These are phyloP conservation scores for Starmerella floris DNA, from an alignment of 805 yeast species.

Conservation along the genomic window DNA sequence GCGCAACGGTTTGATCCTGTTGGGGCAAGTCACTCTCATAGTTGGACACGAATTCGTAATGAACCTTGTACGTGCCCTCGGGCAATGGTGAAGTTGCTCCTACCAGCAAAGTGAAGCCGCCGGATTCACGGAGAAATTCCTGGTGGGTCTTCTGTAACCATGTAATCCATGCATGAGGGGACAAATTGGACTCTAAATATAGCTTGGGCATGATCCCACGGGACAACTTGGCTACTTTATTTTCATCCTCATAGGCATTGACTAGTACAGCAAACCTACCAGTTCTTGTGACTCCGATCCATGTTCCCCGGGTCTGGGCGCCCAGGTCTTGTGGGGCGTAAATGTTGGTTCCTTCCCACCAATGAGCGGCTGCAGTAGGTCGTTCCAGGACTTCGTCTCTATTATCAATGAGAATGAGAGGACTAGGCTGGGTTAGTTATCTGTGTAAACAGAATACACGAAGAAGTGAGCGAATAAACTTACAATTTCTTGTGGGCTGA, in stretches of 20 bases:
- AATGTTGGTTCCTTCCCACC: slow-evolving; percentile 34
- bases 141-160: slow-evolving; percentile 19
- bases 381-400: slow-evolving; percentile 75
- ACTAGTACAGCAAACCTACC: slow-evolving; percentile 57
- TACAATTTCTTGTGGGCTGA: slow-evolving; percentile 53
- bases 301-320: slow-evolving; percentile 67
- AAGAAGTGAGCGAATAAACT: no score
- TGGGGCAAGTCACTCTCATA: slow-evolving; percentile 2
- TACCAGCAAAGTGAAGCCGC: slow-evolving; percentile 25
- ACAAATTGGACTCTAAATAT: slow-evolving; percentile 30
- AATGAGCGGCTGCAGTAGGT: slow-evolving; percentile 48
- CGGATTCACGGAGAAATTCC: slow-evolving; percentile 15
- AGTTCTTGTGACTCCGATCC: slow-evolving; percentile 69
- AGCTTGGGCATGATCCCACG: slow-evolving; percentile 41
- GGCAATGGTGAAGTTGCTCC: background rate
- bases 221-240: slow-evolving; percentile 31
- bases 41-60: slow-evolving; percentile 16
- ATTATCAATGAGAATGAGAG: slow-evolving; percentile 65
- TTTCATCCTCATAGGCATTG: slow-evolving; percentile 47
- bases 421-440: slow-evolving; percentile 25
- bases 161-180: slow-evolving; percentile 37
- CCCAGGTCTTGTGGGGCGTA: slow-evolving; percentile 66
- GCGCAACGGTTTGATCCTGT: slow-evolving; percentile 35
- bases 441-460: no score
- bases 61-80: background rate